phyloP scores from a whole-genome alignment of 2,329 filamentous ascomycete species.

The Orbilia oligospora region DNA sequence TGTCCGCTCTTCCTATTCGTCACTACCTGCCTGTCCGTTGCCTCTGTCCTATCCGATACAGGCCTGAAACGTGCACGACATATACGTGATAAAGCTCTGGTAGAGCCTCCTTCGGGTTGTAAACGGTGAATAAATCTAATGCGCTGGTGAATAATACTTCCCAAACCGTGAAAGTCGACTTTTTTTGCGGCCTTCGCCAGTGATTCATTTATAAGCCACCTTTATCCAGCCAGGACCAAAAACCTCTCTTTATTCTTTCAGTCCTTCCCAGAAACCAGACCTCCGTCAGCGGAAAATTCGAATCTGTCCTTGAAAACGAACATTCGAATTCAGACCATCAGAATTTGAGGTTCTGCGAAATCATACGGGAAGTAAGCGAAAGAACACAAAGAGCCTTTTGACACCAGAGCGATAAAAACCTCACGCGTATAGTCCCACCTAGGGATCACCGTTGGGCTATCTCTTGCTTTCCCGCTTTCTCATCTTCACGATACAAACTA shows the following conservation, averaged over 20 bases:
- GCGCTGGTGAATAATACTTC: constrained; percentile 55
- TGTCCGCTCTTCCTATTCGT: constrained; percentile 53
- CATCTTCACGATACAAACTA: constrained; percentile 52
- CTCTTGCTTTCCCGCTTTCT: constrained; percentile 27
- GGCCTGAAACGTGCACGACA: constrained; percentile 58
- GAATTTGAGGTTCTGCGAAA: not conserved
- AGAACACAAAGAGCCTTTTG: constrained; percentile 20
- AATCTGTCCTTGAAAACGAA: constrained; percentile 15
- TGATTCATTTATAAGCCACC: constrained; percentile 60
- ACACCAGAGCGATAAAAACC: constrained; percentile 24
- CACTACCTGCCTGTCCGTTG: constrained; percentile 53
- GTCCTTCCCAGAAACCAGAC: constrained; percentile 20
- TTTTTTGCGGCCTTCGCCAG: constrained; percentile 45
- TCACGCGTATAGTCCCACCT: constrained; percentile 33
- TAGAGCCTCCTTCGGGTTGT: constrained; percentile 53
- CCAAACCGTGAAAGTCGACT: constrained; percentile 57
- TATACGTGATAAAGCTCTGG: constrained; percentile 59
- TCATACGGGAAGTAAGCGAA: constrained; percentile 32
- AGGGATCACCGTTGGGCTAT: constrained; percentile 15
- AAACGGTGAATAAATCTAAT: constrained; percentile 57
- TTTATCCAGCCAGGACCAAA: constrained; percentile 34
- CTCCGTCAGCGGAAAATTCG: constrained; percentile 45
- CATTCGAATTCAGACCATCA: not conserved
- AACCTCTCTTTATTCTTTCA: constrained; percentile 28
- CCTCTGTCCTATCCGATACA: constrained; percentile 43